Evolutionary conservation across 306 rosid species (phyloP), one percentile per base, ranked within the genome.

Genomic region (Mimosa bimucronata): DNA sequence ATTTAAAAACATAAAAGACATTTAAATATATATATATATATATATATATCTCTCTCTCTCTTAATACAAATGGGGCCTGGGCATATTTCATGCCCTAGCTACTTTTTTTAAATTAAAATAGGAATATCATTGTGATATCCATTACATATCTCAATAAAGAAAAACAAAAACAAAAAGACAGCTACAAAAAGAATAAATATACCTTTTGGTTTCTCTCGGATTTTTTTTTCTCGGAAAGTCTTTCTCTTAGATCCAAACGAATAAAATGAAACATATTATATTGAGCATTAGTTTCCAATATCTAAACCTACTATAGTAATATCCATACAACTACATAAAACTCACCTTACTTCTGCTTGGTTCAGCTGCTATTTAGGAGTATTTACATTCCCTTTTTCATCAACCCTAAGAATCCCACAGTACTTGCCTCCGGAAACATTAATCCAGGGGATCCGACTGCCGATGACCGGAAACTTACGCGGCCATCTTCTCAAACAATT

Each of bases 401-500:
- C 41, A 37, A 9, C 42, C 1, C 52, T n/a, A 4, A 21, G 13
- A 23, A 37, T 37, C 71, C 9, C 18, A 4, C 69, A 0, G 14
- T 10, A 3, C 30, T 1, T 2, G 30, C 6, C 30, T 0, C 15
- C 6, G 30, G 61, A 55, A 21, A 21, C 61, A 31, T 18, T 65
- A 14, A 31, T 4, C 7, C 2, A 11, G n/a, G 29, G 8, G 64
- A 65, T 0, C 7, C 2, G 26, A 13, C 15, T 0, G 28, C 29
- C 15, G 28, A 13, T 23, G 2, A 23, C 29, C 28, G 10, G 52
- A 42, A 11, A 69, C 10, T 83, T 82, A 85, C 13, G 30, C 25
- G 1, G 76, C 62, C 78, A 87, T 82, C 4, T n/a, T 68, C 28
- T 84, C 77, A 50, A 92, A 74, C 62, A 78, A 48, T 10, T 77